These are phyloP conservation scores for Vigna mungo DNA, from an alignment of 306 rosid genomes.

Conservation along the genomic window DNA sequence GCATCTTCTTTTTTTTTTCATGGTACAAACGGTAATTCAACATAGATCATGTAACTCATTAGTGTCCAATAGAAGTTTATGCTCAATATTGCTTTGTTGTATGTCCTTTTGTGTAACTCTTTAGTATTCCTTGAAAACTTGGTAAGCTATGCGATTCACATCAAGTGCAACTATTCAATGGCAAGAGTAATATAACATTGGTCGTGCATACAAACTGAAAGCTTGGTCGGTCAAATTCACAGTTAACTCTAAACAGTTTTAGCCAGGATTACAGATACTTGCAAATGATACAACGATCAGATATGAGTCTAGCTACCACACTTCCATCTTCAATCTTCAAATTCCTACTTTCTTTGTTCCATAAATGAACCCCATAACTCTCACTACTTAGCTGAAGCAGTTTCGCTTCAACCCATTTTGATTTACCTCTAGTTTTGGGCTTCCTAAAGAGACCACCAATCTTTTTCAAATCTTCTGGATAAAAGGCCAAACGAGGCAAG, in stretches of 20 bases:
- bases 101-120: background rate
- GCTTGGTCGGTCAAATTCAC: background rate
- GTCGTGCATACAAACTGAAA: background rate
- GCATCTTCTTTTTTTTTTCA: background rate
- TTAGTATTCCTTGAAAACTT: slow-evolving; percentile 19
- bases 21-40: background rate
- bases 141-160: slow-evolving; percentile 26
- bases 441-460: slow-evolving; percentile 58
- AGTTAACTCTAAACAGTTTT: background rate
- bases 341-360: slow-evolving; percentile 75
- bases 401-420: slow-evolving; percentile 64
- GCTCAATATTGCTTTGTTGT: slow-evolving; percentile 43
- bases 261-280: slow-evolving; percentile 39
- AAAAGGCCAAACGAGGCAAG: slow-evolving; percentile 68
- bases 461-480: slow-evolving; percentile 68
- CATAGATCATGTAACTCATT: slow-evolving; percentile 42
- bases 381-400: slow-evolving; percentile 56
- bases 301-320: slow-evolving; percentile 58
- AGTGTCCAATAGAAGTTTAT: slow-evolving; percentile 9
- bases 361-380: slow-evolving; percentile 73
- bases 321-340: slow-evolving; percentile 74
- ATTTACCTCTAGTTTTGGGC: slow-evolving; percentile 48
- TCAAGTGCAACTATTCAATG: slow-evolving; percentile 32
- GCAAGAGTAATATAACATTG: slow-evolving; percentile 1
- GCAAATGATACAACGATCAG: slow-evolving; percentile 64